Evolutionary conservation across 2,329 filamentous ascomycete genomes (phyloP), one percentile per base, ranked within the genome.

Genomic region (Knufia petricola): DNA sequence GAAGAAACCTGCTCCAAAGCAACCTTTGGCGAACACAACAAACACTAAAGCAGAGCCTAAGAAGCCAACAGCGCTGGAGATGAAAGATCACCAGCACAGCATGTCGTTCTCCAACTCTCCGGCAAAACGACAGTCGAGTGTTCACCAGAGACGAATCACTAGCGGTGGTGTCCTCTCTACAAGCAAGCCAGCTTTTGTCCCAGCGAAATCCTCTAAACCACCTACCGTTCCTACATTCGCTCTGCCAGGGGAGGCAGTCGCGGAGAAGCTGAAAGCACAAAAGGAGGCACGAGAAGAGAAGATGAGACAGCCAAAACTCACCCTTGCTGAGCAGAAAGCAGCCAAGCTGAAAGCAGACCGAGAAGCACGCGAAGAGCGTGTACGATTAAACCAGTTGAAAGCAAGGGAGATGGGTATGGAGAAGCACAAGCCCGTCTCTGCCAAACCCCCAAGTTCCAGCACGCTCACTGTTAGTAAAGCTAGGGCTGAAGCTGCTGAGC

Each of bases 201-300:
- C 70, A 63, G 7, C 71, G 67, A 77, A 74, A 55, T 76, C 73
- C 1, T 64, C 63, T 19, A 76, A 73, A 54, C 64, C 72, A 12
- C 70, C 70, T 1, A 77, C 75, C 0, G 67, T 61, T 44, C 60
- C 73, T 6, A 72, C 64, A 2, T 78, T 78, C 56, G 64, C 70
- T 40, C 65, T 78, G 0, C 74, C 75, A 1, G 75, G 75, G 13
- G 74, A 77, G 53, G 71, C 66, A 12, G 64, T 76, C 3, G 72
- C 74, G 2, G 72, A 72, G 3, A 75, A 72, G 54, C 60, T 76
- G n/a, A 75, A 71, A 56, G 72, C 70, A 4, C 66, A 71, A 19
- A 67, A 69, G 40, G 71, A 75, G 51, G 44, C 44, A 17, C 31
- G 44, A 47, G 44, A 47, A 30, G 44, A 47, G 21, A 47, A 47